These are phyloP conservation scores for Antitrichia curtipendula DNA, from an alignment of 225 moss, liverwort and hornwort genomes.

Conservation along the genomic window DNA sequence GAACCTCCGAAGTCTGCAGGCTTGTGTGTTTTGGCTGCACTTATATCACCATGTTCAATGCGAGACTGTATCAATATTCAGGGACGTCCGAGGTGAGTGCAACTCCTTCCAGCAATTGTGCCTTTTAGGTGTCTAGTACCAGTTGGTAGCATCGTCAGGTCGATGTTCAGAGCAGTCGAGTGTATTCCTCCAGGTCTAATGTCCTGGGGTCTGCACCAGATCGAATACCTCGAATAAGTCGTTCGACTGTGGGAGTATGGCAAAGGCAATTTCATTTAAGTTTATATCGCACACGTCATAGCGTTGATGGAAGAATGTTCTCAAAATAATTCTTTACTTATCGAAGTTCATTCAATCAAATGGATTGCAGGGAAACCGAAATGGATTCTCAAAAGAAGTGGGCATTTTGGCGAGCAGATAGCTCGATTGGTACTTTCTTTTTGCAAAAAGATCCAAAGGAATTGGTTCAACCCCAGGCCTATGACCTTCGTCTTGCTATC, in stretches of 20 bases:
- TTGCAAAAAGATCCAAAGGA: constrained; percentile 8
- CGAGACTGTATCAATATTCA: constrained; percentile 73
- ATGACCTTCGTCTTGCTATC: constrained; percentile 71
- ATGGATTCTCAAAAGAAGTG: constrained; percentile 15
- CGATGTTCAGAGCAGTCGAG: neutral
- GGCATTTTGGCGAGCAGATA: constrained; percentile 93
- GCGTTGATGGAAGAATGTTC: neutral
- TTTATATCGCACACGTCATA: neutral
- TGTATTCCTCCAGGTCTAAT: neutral
- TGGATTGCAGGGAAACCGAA: constrained; percentile 13
- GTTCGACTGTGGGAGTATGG: neutral
- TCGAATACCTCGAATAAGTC: neutral
- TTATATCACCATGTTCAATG: constrained; percentile 59
- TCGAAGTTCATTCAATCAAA: neutral
- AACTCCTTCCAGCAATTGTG: neutral
- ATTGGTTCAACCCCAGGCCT: constrained; percentile 21
- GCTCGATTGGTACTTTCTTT: constrained; percentile 66
- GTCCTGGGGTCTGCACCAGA: neutral
- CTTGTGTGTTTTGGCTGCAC: constrained; percentile 63
- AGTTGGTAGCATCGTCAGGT: neutral
- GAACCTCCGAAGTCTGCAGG: constrained; percentile 65
- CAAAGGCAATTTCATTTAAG: neutral
- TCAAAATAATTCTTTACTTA: neutral
- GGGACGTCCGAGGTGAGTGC: constrained; percentile 13
- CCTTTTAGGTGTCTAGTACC: neutral